Base-by-base conservation (phyloP, 2,329 filamentous ascomycete genomes). In the Fonsecaea multimorphosa region DNA sequence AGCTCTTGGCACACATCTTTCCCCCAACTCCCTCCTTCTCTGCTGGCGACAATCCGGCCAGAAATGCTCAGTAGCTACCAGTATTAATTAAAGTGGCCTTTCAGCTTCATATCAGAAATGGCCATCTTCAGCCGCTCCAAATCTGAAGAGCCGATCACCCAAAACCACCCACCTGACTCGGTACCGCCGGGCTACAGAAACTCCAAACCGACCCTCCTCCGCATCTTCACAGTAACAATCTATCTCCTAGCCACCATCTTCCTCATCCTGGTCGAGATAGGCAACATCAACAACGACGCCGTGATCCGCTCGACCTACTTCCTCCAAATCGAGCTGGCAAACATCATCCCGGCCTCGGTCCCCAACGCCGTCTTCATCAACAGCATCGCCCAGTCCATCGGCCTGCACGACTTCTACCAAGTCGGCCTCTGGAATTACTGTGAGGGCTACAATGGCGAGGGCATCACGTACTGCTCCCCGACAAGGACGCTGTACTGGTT, bases 381-480 rank as follows among this genome's bases (percentile, higher is more conserved):
- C 81, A 92, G 89, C 53, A 93, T 97, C 70, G 92, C 93, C 3
- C 89, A 91, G 58, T 91, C 90, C 24, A 83, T 97, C 61, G 94
- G 93, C 32, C 84, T 97, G 56, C 92, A 96, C 76, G 94, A 97
- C 78, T 97, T 96, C 79, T 97, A 97, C 78, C 91, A 93, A 73
- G 91, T 96, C 31, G 93, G 93, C 5, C 80, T 97, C 46, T 98
- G 94, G 94, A 90, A 89, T 66, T 97, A 90, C 77, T 98, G 94
- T 78, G 91, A 96, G 77, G 93, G 93, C 22, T 96, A 93, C 77
- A 82, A 86, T 63, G 84, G 86, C 72, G 83, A 89, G 78, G 91
- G 91, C 40, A 87, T 95, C 68, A 94, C 91, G 0, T 80, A 81
- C 68, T 98, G 94, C 79, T 93, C 90, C 7, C 78, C 80, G 5